Conservation (phyloP, 2,329 filamentous ascomycete genomes). For the Magnaporthiopsis rhizophila region DNA sequence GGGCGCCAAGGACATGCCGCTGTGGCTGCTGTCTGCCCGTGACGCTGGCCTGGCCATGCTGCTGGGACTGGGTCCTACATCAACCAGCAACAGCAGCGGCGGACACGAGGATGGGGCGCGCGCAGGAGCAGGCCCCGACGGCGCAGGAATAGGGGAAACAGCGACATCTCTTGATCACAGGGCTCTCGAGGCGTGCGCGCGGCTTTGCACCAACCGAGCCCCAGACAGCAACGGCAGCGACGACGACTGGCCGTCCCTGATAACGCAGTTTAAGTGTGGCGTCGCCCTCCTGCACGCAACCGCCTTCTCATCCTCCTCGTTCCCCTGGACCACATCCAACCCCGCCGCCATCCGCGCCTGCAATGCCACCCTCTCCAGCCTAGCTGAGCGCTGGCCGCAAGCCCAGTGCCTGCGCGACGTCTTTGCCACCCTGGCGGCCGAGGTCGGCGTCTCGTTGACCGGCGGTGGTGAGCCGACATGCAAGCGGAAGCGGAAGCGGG, state of each 20-base stretch:
- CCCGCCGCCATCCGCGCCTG: conserved; percentile 26
- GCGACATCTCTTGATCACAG: neutral
- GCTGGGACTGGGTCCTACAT: neutral
- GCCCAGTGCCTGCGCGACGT: conserved; percentile 25
- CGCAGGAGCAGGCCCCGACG: too few relatives aligned
- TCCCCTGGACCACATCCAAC: conserved; percentile 16
- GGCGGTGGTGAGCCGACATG: neutral
- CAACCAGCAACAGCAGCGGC: neutral
- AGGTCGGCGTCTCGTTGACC: conserved; percentile 11
- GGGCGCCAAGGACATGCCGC: neutral
- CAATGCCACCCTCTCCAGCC: conserved; percentile 25
- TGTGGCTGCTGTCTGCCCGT: neutral
- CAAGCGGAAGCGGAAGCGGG: neutral
- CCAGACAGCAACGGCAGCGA: neutral
- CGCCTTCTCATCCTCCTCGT: conserved; percentile 16
- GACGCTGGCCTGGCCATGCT: neutral
- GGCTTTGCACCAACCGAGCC: neutral
- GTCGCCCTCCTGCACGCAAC: conserved; percentile 27
- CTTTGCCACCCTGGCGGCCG: conserved; percentile 24
- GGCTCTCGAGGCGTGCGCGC: neutral
- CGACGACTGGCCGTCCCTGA: conserved; percentile 19
- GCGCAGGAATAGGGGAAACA: too few relatives aligned
- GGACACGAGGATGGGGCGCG: too few relatives aligned
- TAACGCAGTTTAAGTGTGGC: conserved; percentile 26
- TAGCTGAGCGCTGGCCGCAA: conserved; percentile 27